A percentile compares a stretch with the other conserved stretches of the same genome.
These are phyloP conservation scores for Zopfochytrium polystomum DNA, from an alignment of 371 early-diverging fungal species.

Conservation along the genomic window DNA sequence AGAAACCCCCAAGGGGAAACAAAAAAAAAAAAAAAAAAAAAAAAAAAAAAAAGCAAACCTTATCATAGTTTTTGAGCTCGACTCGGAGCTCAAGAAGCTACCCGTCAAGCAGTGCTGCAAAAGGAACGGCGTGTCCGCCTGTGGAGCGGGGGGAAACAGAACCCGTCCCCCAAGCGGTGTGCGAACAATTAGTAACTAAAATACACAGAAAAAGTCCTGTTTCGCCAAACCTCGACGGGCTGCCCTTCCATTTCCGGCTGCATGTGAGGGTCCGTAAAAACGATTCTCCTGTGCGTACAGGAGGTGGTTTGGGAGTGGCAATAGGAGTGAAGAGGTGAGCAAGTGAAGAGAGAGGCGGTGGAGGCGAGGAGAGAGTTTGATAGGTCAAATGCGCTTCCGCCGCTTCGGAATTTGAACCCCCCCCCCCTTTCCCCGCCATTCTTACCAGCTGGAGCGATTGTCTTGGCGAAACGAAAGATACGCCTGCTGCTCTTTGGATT, in stretches of 20 bases:
- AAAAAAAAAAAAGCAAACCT: too few relatives aligned
- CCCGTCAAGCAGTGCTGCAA: conserved; percentile 35
- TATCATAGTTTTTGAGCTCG: conserved; percentile 14
- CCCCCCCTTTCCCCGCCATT: too few relatives aligned
- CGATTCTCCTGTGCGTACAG: conserved; percentile 24
- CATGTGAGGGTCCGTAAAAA: conserved; percentile 25
- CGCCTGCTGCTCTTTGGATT: conserved; percentile 30
- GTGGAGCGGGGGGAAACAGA: neutral
- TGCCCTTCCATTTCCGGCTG: conserved; percentile 34
- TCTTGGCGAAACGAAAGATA: conserved; percentile 12
- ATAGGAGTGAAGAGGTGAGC: too few relatives aligned
- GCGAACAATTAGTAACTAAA: neutral
- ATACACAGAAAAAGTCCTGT: neutral
- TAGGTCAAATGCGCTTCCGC: too few relatives aligned
- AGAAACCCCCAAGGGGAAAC: too few relatives aligned
- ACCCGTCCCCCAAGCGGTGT: neutral
- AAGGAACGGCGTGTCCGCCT: conserved; percentile 27
- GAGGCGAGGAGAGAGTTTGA: too few relatives aligned
- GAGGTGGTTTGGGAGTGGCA: conserved; percentile 6
- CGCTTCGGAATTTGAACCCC: too few relatives aligned
- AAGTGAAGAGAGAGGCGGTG: too few relatives aligned
- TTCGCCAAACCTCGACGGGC: conserved; percentile 33
- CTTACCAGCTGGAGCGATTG: conserved; percentile 18
- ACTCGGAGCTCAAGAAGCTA: conserved; percentile 28
- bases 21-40: too few relatives aligned